Percentiles rank a stretch among this genome's conserved stretches.
Conservation (phyloP, 169 alveolate species). For the Plasmodium falciparum region DNA sequence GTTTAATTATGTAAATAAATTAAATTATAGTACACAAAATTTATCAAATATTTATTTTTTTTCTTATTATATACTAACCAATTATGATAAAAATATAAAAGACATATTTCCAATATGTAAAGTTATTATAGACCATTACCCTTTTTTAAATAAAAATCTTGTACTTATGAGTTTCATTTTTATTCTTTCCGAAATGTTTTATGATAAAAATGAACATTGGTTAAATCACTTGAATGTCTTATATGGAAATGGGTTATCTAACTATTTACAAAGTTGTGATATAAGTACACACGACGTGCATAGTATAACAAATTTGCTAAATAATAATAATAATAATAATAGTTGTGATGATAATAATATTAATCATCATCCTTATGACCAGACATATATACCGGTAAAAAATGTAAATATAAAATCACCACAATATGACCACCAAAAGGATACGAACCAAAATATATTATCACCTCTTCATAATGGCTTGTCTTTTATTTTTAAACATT, state of each 20-base stretch:
- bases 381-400: neutral
- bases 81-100: neutral
- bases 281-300: neutral
- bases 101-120: conserved; percentile 23
- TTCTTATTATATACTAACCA: conserved; percentile 27
- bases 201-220: conserved; percentile 3
- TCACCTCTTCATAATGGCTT: neutral
- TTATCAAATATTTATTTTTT: conserved; percentile 38
- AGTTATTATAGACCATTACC: conserved; percentile 17
- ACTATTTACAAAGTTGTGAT: neutral
- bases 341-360: no score
- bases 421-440: no score
- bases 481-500: conserved; percentile 18
- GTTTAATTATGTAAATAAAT: neutral
- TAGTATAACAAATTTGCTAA: neutral
- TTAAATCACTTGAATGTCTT: conserved; percentile 6
- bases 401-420: no score
- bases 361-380: neutral
- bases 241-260: neutral
- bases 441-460: no score
- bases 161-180: conserved; percentile 36
- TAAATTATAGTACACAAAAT: conserved; percentile 7
- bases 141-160: conserved; percentile 25
- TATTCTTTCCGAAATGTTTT: conserved; percentile 23
- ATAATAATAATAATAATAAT: no score